These are phyloP conservation scores for Daldinia caldariorum DNA, from an alignment of 495 filamentous ascomycete species.

Conservation along the genomic window DNA sequence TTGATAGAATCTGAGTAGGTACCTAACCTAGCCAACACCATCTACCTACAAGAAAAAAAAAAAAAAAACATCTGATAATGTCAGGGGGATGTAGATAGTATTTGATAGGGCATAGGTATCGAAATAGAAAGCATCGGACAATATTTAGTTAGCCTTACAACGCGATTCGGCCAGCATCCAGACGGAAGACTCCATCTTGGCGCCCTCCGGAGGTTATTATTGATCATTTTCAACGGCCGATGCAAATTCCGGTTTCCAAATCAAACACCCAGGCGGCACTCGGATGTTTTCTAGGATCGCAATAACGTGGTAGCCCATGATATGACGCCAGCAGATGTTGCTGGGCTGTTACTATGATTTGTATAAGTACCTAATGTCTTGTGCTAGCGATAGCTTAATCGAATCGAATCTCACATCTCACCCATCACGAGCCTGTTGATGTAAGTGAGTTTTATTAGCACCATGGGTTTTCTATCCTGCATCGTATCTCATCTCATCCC, in stretches of 20 bases:
- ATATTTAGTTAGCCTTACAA: too few species aligned
- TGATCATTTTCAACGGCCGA: slow-evolving; percentile 28
- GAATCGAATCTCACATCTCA: too few species aligned
- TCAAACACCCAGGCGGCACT: not conserved
- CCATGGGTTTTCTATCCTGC: too few species aligned
- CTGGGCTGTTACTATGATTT: not conserved
- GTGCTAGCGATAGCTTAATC: too few species aligned
- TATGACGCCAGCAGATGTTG: not conserved
- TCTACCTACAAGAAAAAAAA: not conserved
- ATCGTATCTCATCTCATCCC: too few species aligned
- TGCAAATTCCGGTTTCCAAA: slow-evolving; percentile 32
- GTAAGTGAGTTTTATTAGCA: too few species aligned
- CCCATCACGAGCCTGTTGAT: too few species aligned
- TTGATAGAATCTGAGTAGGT: slow-evolving; percentile 14
- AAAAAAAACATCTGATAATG: not conserved
- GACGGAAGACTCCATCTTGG: not conserved
- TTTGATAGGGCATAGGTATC: too few species aligned
- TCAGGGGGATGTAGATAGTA: not conserved
- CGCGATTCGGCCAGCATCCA: not conserved
- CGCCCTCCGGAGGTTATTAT: slow-evolving; percentile 10
- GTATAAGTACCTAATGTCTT: too few species aligned
- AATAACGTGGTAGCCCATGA: not conserved
- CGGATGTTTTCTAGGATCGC: not conserved
- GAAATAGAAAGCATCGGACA: too few species aligned
- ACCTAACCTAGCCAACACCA: not conserved